phyloP scores from a whole-genome alignment of 768 basidiomycete genomes.

The Leccinellum rugosiceps region DNA sequence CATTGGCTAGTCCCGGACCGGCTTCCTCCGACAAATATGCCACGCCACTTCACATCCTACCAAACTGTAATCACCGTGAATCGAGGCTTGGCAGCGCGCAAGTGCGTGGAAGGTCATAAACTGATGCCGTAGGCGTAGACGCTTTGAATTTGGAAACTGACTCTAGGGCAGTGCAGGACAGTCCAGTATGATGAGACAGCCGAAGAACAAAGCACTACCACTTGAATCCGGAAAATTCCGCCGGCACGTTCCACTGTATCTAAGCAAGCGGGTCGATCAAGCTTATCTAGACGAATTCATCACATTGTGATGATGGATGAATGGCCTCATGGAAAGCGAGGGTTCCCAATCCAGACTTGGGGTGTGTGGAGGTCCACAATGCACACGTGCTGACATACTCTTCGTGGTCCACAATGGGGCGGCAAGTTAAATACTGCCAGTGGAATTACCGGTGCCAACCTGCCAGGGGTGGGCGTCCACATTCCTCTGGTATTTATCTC shows the following conservation, averaged over 20 bases:
- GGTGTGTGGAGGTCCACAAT: constrained; percentile 22
- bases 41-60: not conserved
- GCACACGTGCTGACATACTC: constrained; percentile 10
- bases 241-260: constrained; percentile 8
- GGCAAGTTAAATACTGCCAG: constrained; percentile 26
- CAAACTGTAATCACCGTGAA: constrained; percentile 15
- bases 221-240: constrained; percentile 15
- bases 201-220: constrained; percentile 1
- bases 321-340: constrained; percentile 15
- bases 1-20: not conserved
- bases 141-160: not conserved
- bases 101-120: not conserved
- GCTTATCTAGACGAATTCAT: constrained; percentile 5
- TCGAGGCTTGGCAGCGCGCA: not conserved
- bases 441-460: not conserved
- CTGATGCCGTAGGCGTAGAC: not conserved
- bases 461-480: not conserved
- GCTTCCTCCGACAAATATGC: not conserved
- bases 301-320: constrained; percentile 7
- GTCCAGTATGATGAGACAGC: not conserved
- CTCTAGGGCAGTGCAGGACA: not conserved
- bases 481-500: constrained; percentile 5
- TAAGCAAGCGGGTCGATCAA: constrained; percentile 7
- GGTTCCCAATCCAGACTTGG: constrained; percentile 12
- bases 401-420: constrained; percentile 2